Evolutionary conservation across 2,329 filamentous ascomycete genomes (phyloP).

Genomic region (Aspergillus glaucus): DNA sequence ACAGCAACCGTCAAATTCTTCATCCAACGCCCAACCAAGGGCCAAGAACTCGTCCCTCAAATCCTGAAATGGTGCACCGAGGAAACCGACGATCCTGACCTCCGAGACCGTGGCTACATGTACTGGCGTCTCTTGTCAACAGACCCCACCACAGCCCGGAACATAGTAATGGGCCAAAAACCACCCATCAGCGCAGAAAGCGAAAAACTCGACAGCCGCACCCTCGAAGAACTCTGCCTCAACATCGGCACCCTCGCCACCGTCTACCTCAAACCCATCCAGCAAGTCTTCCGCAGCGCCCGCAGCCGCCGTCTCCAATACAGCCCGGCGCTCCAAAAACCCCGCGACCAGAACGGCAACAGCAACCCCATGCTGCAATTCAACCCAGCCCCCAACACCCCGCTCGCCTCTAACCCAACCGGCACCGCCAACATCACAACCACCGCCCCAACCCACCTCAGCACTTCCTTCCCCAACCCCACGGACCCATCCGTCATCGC

Average conservation of each 20-base stretch:
- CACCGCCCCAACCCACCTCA: not conserved
- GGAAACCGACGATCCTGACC: slow-evolving; percentile 97
- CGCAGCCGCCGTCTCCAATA: slow-evolving; percentile 72
- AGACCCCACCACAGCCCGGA: slow-evolving; percentile 77
- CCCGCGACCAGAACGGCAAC: slow-evolving; percentile 40
- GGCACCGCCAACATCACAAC: slow-evolving; percentile 25
- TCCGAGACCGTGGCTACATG: slow-evolving; percentile 96
- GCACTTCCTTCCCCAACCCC: slow-evolving; percentile 11
- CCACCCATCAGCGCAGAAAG: slow-evolving; percentile 93
- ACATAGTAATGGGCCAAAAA: slow-evolving; percentile 95
- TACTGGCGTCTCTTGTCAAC: slow-evolving; percentile 96
- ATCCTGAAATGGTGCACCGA: slow-evolving; percentile 98
- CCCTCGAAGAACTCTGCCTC: slow-evolving; percentile 93
- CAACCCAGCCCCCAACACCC: slow-evolving; percentile 23
- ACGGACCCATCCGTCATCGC: slow-evolving; percentile 25
- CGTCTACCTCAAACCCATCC: slow-evolving; percentile 95
- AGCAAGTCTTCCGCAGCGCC: slow-evolving; percentile 90
- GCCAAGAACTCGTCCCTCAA: slow-evolving; percentile 84
- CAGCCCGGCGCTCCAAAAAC: slow-evolving; percentile 77
- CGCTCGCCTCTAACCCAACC: slow-evolving; percentile 22
- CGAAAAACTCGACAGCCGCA: slow-evolving; percentile 83
- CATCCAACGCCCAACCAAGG: slow-evolving; percentile 92
- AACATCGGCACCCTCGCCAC: slow-evolving; percentile 94
- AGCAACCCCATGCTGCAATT: slow-evolving; percentile 15
- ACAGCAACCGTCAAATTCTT: slow-evolving; percentile 97